Base-by-base conservation (phyloP, 2,329 filamentous ascomycete genomes). In the Dothideomycetes sp. region DNA sequence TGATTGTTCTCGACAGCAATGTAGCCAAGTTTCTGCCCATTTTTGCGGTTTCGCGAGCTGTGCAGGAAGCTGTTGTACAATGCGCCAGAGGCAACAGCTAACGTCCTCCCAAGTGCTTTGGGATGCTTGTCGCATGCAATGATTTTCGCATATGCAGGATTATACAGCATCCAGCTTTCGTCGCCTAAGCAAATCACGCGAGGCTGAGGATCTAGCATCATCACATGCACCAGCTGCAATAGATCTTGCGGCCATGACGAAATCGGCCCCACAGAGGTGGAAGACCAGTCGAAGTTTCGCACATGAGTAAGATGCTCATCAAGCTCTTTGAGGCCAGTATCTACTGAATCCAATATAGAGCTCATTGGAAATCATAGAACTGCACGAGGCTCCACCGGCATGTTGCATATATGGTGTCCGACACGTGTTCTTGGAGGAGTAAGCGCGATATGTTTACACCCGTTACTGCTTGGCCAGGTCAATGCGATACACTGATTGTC, bases 181-280 rank as follows among this genome's bases (percentile, higher is more conserved):
- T 8, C n/a, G n/a, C 41, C 44, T n/a, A 46, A 18, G 10, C 44
- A 18, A 3, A 46, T 36, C 15, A 40, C 24, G 15, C 42, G 36
- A 3, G 44, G 44, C 31, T 43, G 31, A n/a, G 44, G 44, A 24
- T 44, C 44, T n/a, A 46, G 24, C 5, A 44, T 17, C 2, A 44
- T 44, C 12, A 46, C 17, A 32, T 46, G 44, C 5, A 44, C 34
- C 1, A 46, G 24, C 11, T 44, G 38, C 15, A 44, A 32, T 4
- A 44, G 34, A 22, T 46, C 44, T n/a, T 29, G 34, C 11, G 44
- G 42, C 44, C 41, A 46, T 14, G 30, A 15, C 7, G 24, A 17
- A 5, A 44, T 37, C 12, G 38, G 10, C 15, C 44, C 44, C 17
- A 46, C 16, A 7, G 38, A 39, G n/a, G 41, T 46, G 4, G 41